A percentile compares a stretch with the other conserved stretches of the same genome.
Conservation (phyloP, 257 asterid species). For the Pogostemon cablin region DNA sequence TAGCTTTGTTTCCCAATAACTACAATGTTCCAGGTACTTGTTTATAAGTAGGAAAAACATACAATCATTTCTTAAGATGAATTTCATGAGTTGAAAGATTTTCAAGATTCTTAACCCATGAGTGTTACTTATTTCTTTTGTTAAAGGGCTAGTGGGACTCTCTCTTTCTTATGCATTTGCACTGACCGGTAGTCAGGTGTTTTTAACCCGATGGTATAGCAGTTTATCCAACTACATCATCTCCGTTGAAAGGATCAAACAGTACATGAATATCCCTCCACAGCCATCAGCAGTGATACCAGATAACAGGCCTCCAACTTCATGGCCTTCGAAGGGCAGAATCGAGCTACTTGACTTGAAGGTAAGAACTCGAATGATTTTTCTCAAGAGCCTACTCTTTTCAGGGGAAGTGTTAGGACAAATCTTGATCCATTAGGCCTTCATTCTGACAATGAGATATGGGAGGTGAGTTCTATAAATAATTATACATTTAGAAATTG, state of each 20-base stretch:
- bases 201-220: slow-evolving; percentile 63
- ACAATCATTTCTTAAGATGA: no score
- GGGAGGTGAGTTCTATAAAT: slow-evolving; percentile 52
- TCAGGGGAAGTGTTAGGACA: slow-evolving; percentile 66
- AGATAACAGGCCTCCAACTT: slow-evolving; percentile 54
- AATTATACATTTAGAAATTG: background rate
- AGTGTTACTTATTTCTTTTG: background rate
- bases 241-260: slow-evolving; percentile 76
- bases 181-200: slow-evolving; percentile 59
- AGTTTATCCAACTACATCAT: slow-evolving; percentile 64
- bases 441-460: slow-evolving; percentile 68
- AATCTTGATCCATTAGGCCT: slow-evolving; percentile 79
- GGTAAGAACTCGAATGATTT: slow-evolving; percentile 36
- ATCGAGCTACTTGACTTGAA: slow-evolving; percentile 60
- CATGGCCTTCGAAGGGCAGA: slow-evolving; percentile 74
- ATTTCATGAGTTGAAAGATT: no score
- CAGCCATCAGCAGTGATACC: slow-evolving; percentile 68
- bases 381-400: slow-evolving; percentile 89
- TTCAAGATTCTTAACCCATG: slow-evolving; percentile 28
- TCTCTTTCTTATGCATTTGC: slow-evolving; percentile 78
- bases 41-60: no score
- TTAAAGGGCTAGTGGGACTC: slow-evolving; percentile 74
- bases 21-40: slow-evolving; percentile 60
- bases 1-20: slow-evolving; percentile 53
- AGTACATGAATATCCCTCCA: slow-evolving; percentile 69